Evolutionary conservation across 306 rosid genomes (phyloP).

Genomic region (Macrotyloma uniflorum): DNA sequence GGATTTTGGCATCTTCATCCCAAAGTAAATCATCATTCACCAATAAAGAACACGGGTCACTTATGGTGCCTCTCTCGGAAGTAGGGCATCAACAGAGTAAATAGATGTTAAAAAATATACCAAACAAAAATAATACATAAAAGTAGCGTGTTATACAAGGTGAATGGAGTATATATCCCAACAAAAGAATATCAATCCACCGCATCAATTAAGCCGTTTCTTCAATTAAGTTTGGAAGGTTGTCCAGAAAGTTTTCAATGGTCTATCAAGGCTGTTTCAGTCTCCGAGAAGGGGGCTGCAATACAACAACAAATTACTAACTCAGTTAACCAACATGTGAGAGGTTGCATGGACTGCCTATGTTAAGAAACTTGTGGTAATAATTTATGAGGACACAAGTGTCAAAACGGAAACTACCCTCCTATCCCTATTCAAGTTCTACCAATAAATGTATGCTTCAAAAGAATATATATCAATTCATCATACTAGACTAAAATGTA

Average conservation of each 20-base stretch:
- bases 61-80: conserved; percentile 40
- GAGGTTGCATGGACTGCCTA: background rate
- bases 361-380: conserved; percentile 3
- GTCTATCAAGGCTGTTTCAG: conserved; percentile 95
- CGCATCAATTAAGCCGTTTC: conserved; percentile 36
- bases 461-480: background rate
- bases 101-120: conserved; percentile 38
- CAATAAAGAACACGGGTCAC: conserved; percentile 39
- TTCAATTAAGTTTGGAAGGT: conserved; percentile 27
- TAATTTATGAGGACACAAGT: background rate
- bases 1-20: conserved; percentile 24
- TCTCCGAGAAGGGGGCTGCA: conserved; percentile 95
- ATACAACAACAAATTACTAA: conserved; percentile 44
- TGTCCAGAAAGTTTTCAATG: conserved; percentile 54
- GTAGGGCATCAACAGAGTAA: conserved; percentile 27
- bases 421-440: conserved; percentile 6
- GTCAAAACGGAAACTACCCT: no score
- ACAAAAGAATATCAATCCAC: conserved; percentile 43
- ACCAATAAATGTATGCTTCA: background rate
- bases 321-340: background rate
- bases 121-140: conserved; percentile 45
- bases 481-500: conserved; percentile 4
- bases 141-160: conserved; percentile 51
- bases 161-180: conserved; percentile 40
- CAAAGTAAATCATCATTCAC: conserved; percentile 38